Base-by-base conservation (phyloP, 2,329 filamentous ascomycete genomes). In the Phialemonium atrogriseum region DNA sequence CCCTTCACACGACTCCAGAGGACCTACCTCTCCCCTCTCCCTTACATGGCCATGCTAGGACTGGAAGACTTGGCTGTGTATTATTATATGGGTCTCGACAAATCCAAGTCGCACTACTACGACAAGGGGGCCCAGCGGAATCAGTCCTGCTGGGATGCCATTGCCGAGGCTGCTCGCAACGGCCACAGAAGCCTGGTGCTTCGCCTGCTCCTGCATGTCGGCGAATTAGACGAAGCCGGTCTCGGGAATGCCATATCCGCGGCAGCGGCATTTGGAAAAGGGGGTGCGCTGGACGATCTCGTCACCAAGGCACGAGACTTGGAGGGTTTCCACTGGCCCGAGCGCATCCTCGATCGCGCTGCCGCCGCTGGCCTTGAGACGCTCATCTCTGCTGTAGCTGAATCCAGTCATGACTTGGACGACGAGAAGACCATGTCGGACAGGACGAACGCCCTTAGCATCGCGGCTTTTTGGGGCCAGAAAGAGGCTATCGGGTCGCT, bases 161-260 rank as follows among this genome's bases (percentile, higher is more conserved):
- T 34, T n/a, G 24, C 31, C 5, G 35, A 37, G 26, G 35, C 35
- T 34, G 27, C 18, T n/a, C 21, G 35, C 19, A 15, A 18, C 10
- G 35, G 35, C n/a, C 27, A 30, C 14, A 12, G 27, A 11, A 10
- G 7, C 4, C 17, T 27, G 10, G 23, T 25, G 12, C 10, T 16
- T 5, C n/a, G n/a, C n/a, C n/a, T 21, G 12, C 23, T 37, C 21
- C 15, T 37, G 18, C 18, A 27, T 21, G 3, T 26, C n/a, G 27
- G 23, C 16, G 15, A 10, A 9, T 18, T 34, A 15, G 32, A 37
- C 14, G 22, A 30, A 10, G 18, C 25, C 12, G 26, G 19, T n/a
- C 35, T 37, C 23, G 27, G 10, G n/a, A 23, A n/a, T 7, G 31
- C 35, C 12, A 13, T 37, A 16, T 24, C 24, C 15, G 30, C 31